Conservation (phyloP, 140 eudicot genomes). For the Cichorium intybus region DNA sequence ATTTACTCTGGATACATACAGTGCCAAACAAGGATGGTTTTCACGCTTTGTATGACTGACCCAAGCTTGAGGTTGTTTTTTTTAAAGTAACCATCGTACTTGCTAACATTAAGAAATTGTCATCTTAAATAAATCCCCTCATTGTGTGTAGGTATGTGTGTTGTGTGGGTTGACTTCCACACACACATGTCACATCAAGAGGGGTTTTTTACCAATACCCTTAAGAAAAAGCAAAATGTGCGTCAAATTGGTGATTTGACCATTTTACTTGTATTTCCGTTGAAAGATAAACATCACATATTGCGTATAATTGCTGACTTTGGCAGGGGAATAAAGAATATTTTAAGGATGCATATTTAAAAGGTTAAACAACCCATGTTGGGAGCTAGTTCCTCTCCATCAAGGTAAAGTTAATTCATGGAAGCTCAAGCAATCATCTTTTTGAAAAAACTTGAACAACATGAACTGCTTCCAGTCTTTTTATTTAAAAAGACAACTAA, state of each 20-base stretch:
- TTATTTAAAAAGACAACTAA: not conserved
- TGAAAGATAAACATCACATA: not conserved
- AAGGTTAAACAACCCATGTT: conserved; percentile 36
- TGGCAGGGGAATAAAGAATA: conserved; percentile 58
- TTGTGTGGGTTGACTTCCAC: too few relatives aligned
- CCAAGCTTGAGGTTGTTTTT: conserved; percentile 67
- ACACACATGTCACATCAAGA: not conserved
- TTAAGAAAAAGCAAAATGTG: too few relatives aligned
- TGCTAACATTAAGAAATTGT: not conserved
- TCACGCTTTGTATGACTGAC: conserved; percentile 73
- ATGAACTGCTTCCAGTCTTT: not conserved
- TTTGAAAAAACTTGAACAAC: not conserved
- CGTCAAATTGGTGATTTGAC: not conserved
- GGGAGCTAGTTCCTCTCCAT: conserved; percentile 39
- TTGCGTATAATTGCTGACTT: conserved; percentile 4
- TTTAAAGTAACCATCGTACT: not conserved
- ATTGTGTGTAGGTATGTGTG: too few relatives aligned
- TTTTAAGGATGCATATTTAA: conserved; percentile 51
- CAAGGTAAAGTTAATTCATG: conserved; percentile 32
- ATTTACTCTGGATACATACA: conserved; percentile 75
- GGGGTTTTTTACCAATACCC: not conserved
- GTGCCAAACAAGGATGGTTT: conserved; percentile 93
- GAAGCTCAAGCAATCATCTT: not conserved
- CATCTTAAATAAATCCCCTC: too few relatives aligned
- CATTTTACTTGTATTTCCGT: not conserved